Percentiles rank a stretch among this genome's conserved stretches.
These are phyloP conservation scores for Cochlearia excelsa DNA, from an alignment of 345 rosid genomes.

Conservation along the genomic window DNA sequence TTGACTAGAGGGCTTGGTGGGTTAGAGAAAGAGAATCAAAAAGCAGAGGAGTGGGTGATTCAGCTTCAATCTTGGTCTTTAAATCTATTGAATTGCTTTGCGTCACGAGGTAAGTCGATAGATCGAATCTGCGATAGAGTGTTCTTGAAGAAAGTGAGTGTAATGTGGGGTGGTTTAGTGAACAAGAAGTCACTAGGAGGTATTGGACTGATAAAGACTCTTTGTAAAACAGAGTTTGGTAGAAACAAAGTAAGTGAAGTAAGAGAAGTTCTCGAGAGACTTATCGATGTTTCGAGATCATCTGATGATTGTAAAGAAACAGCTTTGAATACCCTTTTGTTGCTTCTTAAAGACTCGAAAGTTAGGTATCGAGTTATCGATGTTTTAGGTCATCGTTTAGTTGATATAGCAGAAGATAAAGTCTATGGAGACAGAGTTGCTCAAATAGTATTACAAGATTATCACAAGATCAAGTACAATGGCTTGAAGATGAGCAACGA, in stretches of 20 bases:
- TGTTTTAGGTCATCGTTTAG: constrained; percentile 44
- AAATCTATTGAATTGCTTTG: constrained; percentile 64
- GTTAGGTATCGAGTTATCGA: constrained; percentile 54
- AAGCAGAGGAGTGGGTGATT: constrained; percentile 80
- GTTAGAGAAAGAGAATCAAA: constrained; percentile 48
- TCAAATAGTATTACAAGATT: constrained; percentile 50
- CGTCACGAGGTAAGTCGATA: constrained; percentile 45
- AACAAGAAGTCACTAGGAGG: constrained; percentile 62
- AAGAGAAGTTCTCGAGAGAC: constrained; percentile 43
- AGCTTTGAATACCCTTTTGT: constrained; percentile 62
- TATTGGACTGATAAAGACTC: constrained; percentile 53
- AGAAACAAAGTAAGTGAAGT: constrained; percentile 45
- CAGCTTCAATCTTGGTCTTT: constrained; percentile 79
- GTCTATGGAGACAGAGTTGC: constrained; percentile 55
- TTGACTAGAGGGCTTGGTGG: constrained; percentile 77
- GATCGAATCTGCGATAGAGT: constrained; percentile 43
- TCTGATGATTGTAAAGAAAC: constrained; percentile 62
- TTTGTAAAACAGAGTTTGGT: constrained; percentile 56
- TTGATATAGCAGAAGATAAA: constrained; percentile 60
- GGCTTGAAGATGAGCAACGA: constrained; percentile 44
- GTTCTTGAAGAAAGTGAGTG: constrained; percentile 47
- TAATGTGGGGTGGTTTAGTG: constrained; percentile 69
- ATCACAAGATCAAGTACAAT: constrained; percentile 57
- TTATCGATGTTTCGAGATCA: constrained; percentile 63
- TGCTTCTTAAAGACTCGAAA: constrained; percentile 61